Conservation (phyloP, 1,284 basidiomycete species). For the Entoloma clypeatum region DNA sequence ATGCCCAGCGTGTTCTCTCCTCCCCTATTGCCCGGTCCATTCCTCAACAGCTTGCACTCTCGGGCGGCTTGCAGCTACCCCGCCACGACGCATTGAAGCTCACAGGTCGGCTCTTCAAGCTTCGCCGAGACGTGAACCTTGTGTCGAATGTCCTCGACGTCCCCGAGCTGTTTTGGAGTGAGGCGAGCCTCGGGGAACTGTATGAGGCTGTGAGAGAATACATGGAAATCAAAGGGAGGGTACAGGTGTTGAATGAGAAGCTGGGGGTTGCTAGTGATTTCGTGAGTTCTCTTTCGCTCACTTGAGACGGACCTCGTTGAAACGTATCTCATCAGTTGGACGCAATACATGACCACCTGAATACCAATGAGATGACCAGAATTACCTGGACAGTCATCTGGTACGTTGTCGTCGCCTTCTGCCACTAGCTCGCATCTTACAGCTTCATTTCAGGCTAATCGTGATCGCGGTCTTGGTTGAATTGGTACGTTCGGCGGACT, state of each 20-base stretch:
- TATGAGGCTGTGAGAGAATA: conserved; percentile 95
- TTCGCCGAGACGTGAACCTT: conserved; percentile 88
- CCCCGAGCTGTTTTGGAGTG: conserved; percentile 94
- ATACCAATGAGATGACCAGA: conserved; percentile 88
- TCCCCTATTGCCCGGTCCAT: conserved; percentile 77
- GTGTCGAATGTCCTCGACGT: conserved; percentile 94
- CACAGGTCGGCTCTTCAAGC: conserved; percentile 85
- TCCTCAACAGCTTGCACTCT: conserved; percentile 79
- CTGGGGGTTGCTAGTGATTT: conserved; percentile 85
- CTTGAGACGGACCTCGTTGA: conserved; percentile 11
- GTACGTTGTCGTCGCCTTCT: conserved; percentile 36
- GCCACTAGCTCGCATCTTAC: neutral
- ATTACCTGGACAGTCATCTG: conserved; percentile 96
- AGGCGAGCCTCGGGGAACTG: conserved; percentile 83
- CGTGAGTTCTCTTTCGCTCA: conserved; percentile 42
- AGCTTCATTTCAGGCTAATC: conserved; percentile 59
- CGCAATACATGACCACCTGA: conserved; percentile 92
- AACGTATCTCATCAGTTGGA: conserved; percentile 57
- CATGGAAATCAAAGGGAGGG: conserved; percentile 86
- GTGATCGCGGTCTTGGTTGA: conserved; percentile 85
- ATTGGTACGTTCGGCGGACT: conserved; percentile 43
- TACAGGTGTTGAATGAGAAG: conserved; percentile 87
- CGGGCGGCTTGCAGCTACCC: conserved; percentile 75
- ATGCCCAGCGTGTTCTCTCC: conserved; percentile 75
- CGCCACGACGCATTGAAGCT: conserved; percentile 84